Evolutionary conservation across 805 yeast genomes (phyloP), one percentile per base, ranked within the genome.

Genomic region (Teunomyces aglyptinius): DNA sequence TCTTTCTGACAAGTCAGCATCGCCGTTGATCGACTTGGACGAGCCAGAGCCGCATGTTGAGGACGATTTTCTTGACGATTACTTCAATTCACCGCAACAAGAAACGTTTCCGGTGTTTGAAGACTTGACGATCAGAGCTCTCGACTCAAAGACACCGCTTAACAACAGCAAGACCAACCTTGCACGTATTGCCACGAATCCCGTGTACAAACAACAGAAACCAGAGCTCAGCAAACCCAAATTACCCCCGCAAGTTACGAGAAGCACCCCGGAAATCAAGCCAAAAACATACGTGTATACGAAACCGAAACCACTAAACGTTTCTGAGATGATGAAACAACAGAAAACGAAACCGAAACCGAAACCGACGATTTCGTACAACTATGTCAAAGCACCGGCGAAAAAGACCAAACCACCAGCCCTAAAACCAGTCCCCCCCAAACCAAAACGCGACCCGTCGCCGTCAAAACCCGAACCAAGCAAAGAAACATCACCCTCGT

Each of bases 11-110:
- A n/a, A 29, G 11, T 41, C 49, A 2, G 36, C 36, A 1, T 68
- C 75, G 35, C 72, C 77, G 31, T 72, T 89, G 55, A 86, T 90
- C 50, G 96, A 89, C 59, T 81, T 89, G 55, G 95, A 80, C 59
- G 54, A 52, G 3, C 33, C 33, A n/a, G 33, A 10, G 3, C 4
- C 33, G 8, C 11, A 31, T 15, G 18, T 13, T 26, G 27, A 42
- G 26, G 48, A 48, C 39, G 50, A 44, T 16, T 18, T 45, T n/a
- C 29, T 42, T 12, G 28, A 31, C 19, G 48, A 48, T 20, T 45
- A 48, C 38, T 48, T 38, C 19, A 26, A 19, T 35, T 43, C 41
- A 10, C 41, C 41, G 2, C 22, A 44, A 31, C 22, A 42, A 33
- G 18, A 41, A 42, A 32, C 13, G 38, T 40, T 26, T 46, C 51